Conservation (phyloP, 2,329 filamentous ascomycete genomes). For the Corynespora cassiicola region DNA sequence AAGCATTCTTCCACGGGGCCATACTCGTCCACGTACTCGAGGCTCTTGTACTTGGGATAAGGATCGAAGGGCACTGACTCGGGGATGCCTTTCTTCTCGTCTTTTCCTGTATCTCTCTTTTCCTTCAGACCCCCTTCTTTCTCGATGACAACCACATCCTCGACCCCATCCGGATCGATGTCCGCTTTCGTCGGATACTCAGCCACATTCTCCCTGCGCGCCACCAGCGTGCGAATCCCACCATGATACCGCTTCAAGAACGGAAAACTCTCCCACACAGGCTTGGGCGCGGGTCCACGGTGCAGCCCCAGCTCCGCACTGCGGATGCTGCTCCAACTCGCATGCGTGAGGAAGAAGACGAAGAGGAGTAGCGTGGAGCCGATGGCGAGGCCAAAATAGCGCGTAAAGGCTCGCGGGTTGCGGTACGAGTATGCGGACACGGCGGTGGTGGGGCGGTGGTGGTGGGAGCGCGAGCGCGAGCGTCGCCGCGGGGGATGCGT, state of each 20-base stretch:
- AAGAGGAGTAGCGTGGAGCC: slow-evolving; percentile 75
- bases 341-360: slow-evolving; percentile 75
- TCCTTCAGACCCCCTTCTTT: slow-evolving; percentile 33
- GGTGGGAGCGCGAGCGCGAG: slow-evolving; percentile 36
- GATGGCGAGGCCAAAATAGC: slow-evolving; percentile 78
- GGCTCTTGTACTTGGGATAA: slow-evolving; percentile 69
- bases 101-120: too few species aligned
- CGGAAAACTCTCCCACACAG: slow-evolving; percentile 84
- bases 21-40: slow-evolving; percentile 62
- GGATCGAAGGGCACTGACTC: slow-evolving; percentile 64
- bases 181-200: slow-evolving; percentile 78
- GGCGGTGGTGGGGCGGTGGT: slow-evolving; percentile 28
- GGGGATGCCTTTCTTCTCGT: slow-evolving; percentile 33
- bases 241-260: slow-evolving; percentile 91
- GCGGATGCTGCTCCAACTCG: slow-evolving; percentile 74
- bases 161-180: slow-evolving; percentile 46
- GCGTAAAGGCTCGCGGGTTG: slow-evolving; percentile 74
- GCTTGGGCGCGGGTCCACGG: slow-evolving; percentile 68
- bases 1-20: slow-evolving; percentile 77
- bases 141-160: slow-evolving; percentile 23
- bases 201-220: slow-evolving; percentile 70
- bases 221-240: slow-evolving; percentile 76
- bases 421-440: slow-evolving; percentile 60
- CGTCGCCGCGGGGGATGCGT: slow-evolving; percentile 44
- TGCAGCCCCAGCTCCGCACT: slow-evolving; percentile 64